Evolutionary conservation across 2,329 filamentous ascomycete genomes (phyloP).

Genomic region (Cladosporium sp.): DNA sequence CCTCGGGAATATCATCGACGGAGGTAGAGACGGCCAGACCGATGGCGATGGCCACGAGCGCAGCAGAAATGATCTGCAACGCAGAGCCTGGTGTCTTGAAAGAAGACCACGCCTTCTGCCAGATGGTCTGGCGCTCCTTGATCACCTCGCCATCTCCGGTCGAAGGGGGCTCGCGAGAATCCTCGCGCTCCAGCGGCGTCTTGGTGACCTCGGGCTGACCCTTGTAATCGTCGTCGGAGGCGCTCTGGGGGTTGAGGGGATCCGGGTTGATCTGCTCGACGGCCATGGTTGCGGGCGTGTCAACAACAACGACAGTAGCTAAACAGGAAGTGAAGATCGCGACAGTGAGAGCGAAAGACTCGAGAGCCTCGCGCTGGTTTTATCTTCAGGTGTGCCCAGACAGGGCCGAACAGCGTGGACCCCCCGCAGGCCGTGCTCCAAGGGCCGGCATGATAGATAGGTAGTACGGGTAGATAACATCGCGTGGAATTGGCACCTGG

Average conservation of each 20-base stretch:
- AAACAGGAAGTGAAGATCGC: neutral
- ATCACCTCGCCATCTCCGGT: neutral
- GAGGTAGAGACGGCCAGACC: slow-evolving; percentile 43
- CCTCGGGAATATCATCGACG: slow-evolving; percentile 40
- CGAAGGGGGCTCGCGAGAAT: slow-evolving; percentile 4
- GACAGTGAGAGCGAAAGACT: neutral
- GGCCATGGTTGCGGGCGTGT: neutral
- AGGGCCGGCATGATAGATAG: neutral
- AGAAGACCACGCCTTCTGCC: slow-evolving; percentile 32
- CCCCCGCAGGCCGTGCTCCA: neutral
- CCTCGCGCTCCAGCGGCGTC: slow-evolving; percentile 4
- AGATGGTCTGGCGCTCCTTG: slow-evolving; percentile 10
- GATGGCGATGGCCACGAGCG: slow-evolving; percentile 46
- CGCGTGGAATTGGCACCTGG: slow-evolving; percentile 6
- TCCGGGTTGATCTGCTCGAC: slow-evolving; percentile 11
- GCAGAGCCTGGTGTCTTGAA: slow-evolving; percentile 43
- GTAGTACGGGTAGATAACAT: slow-evolving; percentile 4
- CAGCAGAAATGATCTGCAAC: slow-evolving; percentile 47
- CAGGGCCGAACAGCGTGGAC: neutral
- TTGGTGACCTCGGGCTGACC: neutral
- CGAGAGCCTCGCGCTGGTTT: neutral
- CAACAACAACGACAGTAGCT: neutral
- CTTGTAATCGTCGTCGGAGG: neutral
- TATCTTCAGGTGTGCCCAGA: slow-evolving; percentile 1
- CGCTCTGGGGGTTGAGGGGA: neutral